Evolutionary conservation across 1,139 yeast genomes (phyloP).

Genomic region (Candida neerlandica): DNA sequence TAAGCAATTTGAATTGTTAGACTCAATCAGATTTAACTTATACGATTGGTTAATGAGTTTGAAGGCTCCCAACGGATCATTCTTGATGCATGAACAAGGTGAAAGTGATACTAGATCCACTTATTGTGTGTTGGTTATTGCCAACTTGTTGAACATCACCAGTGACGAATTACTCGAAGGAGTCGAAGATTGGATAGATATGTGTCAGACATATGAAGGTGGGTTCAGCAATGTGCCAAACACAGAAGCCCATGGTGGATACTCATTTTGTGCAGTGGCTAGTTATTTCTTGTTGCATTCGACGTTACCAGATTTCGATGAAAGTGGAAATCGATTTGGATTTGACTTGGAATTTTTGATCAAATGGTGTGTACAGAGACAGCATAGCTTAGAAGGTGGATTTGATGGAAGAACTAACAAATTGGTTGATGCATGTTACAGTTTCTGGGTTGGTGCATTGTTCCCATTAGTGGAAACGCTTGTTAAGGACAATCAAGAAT

Average conservation of each 20-base stretch:
- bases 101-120: slow-evolving; percentile 87
- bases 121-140: slow-evolving; percentile 82
- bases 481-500: slow-evolving; percentile 18
- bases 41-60: slow-evolving; percentile 67
- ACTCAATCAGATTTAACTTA: slow-evolving; percentile 34
- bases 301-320: background rate
- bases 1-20: slow-evolving; percentile 42
- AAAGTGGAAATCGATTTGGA: background rate
- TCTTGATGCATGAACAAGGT: slow-evolving; percentile 73
- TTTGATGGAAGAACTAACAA: slow-evolving; percentile 89
- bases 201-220: slow-evolving; percentile 92
- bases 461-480: slow-evolving; percentile 63
- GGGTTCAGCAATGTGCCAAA: slow-evolving; percentile 85
- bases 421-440: slow-evolving; percentile 93
- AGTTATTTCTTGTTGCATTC: slow-evolving; percentile 43
- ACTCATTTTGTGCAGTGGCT: slow-evolving; percentile 88
- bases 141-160: slow-evolving; percentile 63
- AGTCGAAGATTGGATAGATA: slow-evolving; percentile 59
- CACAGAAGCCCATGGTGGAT: slow-evolving; percentile 97
- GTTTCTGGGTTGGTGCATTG: slow-evolving; percentile 92
- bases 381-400: slow-evolving; percentile 77
- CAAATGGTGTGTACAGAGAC: slow-evolving; percentile 74
- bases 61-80: slow-evolving; percentile 73
- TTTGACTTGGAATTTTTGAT: slow-evolving; percentile 45
- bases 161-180: slow-evolving; percentile 63